These are phyloP conservation scores for Niveomyces coronatus DNA, from an alignment of 2,329 filamentous ascomycete genomes.

Conservation along the genomic window DNA sequence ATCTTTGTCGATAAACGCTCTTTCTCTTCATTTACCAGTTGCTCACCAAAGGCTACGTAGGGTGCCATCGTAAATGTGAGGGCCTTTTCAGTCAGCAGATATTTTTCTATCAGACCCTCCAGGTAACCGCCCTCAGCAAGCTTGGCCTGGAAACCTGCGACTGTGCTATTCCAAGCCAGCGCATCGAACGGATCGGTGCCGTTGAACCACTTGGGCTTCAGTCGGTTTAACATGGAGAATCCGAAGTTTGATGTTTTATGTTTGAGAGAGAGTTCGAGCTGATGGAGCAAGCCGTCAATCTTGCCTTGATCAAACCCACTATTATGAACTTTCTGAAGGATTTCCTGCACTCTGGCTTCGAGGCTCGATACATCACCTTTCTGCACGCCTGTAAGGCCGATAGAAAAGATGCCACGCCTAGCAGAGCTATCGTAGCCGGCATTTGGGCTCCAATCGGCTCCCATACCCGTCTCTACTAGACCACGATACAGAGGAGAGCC, in stretches of 20 bases:
- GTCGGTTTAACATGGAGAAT: conserved; percentile 76
- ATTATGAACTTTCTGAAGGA: conserved; percentile 57
- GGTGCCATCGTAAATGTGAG: conserved; percentile 93
- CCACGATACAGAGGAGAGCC: conserved; percentile 86
- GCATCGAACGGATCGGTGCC: conserved; percentile 87
- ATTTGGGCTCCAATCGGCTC: conserved; percentile 90
- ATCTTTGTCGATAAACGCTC: conserved; percentile 67
- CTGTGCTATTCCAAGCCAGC: conserved; percentile 82
- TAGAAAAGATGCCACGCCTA: conserved; percentile 72
- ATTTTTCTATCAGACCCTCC: conserved; percentile 78
- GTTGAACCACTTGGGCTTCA: conserved; percentile 92
- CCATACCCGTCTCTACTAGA: conserved; percentile 80
- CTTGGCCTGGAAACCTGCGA: conserved; percentile 68
- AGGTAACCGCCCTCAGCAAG: conserved; percentile 71
- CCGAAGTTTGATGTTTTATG: conserved; percentile 96
- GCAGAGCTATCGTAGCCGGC: conserved; percentile 79
- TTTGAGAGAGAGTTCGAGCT: conserved; percentile 84
- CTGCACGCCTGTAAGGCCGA: conserved; percentile 84
- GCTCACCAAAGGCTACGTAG: conserved; percentile 61
- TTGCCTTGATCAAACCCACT: conserved; percentile 84
- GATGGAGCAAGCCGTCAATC: conserved; percentile 87
- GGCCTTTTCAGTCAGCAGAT: conserved; percentile 76
- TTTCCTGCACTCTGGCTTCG: conserved; percentile 61
- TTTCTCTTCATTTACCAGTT: conserved; percentile 68
- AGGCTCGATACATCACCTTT: conserved; percentile 69